A percentile compares a stretch with the other conserved stretches of the same genome.
Conservation (phyloP, 495 filamentous ascomycete species). For the Penicillium pulvis region DNA sequence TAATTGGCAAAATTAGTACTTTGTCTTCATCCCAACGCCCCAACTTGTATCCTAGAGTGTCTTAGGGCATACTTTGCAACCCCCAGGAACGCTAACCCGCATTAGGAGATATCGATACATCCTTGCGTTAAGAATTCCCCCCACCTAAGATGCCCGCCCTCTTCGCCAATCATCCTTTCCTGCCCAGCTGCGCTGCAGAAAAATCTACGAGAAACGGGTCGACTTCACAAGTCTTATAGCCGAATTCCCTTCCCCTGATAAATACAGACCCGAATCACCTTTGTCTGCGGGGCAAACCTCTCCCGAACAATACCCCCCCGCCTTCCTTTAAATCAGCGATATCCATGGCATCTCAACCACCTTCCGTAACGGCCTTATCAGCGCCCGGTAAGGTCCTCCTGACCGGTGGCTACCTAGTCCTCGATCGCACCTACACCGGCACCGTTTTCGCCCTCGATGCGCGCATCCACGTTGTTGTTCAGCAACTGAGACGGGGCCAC, state of each 20-base stretch:
- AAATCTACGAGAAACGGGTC: constrained; percentile 2
- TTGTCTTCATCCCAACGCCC: too few relatives aligned
- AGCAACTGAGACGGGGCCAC: constrained; percentile 48
- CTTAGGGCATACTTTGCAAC: neutral
- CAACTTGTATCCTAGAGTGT: too few relatives aligned
- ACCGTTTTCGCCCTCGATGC: constrained; percentile 94
- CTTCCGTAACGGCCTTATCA: constrained; percentile 65
- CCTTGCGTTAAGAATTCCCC: constrained; percentile 7
- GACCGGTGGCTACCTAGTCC: constrained; percentile 91
- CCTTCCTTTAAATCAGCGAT: constrained; percentile 15
- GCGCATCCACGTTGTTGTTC: constrained; percentile 82
- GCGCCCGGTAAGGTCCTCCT: constrained; percentile 96
- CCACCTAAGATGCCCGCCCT: constrained; percentile 6
- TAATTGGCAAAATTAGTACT: too few relatives aligned
- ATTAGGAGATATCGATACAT: constrained; percentile 33
- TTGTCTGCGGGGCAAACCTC: constrained; percentile 12
- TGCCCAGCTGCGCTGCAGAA: neutral
- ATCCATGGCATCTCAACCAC: constrained; percentile 21
- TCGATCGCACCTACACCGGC: constrained; percentile 84
- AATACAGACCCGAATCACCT: neutral
- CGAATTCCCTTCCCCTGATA: neutral
- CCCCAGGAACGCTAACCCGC: constrained; percentile 20
- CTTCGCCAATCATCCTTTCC: neutral
- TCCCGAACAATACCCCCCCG: constrained; percentile 16
- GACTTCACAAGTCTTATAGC: neutral